A percentile compares a stretch with the other conserved stretches of the same genome.
These are phyloP conservation scores for Microbotryum violaceum DNA, from an alignment of 1,284 basidiomycete species.

Conservation along the genomic window DNA sequence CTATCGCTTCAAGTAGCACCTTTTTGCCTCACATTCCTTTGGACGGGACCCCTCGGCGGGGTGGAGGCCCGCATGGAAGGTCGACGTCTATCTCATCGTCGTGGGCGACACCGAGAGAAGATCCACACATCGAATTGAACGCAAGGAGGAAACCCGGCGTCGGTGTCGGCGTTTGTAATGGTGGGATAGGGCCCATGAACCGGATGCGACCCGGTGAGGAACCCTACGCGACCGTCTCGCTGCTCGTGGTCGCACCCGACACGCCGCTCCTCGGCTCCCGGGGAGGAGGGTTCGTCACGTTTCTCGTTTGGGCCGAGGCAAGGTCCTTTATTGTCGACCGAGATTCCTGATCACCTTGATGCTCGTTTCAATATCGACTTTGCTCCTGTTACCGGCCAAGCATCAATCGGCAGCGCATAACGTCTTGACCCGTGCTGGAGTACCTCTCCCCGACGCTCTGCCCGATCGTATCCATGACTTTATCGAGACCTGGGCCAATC, in stretches of 20 bases:
- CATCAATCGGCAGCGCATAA: constrained; percentile 22
- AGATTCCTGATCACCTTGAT: constrained; percentile 21
- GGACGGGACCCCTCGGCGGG: too few relatives aligned
- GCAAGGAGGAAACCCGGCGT: too few relatives aligned
- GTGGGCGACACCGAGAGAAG: too few relatives aligned
- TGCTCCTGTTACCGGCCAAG: constrained; percentile 30
- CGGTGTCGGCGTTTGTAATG: too few relatives aligned
- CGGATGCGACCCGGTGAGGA: too few relatives aligned
- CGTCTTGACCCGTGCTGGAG: constrained; percentile 29
- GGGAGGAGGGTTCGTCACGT: constrained; percentile 11
- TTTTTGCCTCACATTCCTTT: too few relatives aligned
- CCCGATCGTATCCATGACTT: constrained; percentile 29
- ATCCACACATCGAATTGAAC: too few relatives aligned
- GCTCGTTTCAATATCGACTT: constrained; percentile 23
- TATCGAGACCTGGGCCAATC: constrained; percentile 24
- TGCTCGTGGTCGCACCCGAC: constrained; percentile 23
- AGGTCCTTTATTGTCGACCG: constrained; percentile 11
- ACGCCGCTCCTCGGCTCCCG: constrained; percentile 17
- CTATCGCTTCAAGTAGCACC: too few relatives aligned
- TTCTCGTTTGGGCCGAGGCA: background rate
- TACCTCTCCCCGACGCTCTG: constrained; percentile 30
- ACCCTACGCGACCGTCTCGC: constrained; percentile 7
- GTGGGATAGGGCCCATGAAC: too few relatives aligned
- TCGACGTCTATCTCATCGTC: too few relatives aligned
- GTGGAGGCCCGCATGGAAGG: too few relatives aligned